These are phyloP conservation scores for Nakazawaea sp. DNA, from an alignment of 805 yeast genomes.

Conservation along the genomic window DNA sequence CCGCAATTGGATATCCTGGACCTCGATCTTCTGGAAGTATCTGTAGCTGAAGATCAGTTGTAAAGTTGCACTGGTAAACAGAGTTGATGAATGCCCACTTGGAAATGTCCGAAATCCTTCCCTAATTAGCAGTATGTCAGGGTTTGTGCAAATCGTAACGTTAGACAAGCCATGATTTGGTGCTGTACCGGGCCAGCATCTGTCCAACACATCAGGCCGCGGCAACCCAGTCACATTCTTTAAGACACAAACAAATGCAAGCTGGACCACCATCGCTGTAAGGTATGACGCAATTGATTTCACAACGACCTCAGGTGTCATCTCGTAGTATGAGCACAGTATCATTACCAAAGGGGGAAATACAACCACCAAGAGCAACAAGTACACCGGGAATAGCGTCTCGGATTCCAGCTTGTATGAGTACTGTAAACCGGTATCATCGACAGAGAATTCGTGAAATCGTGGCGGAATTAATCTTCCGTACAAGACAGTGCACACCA, in stretches of 20 bases:
- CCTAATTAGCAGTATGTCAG: slow-evolving; percentile 24
- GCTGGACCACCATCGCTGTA: slow-evolving; percentile 31
- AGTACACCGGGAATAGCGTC: background rate
- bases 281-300: no score
- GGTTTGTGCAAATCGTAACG: slow-evolving; percentile 40
- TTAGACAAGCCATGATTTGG: slow-evolving; percentile 31
- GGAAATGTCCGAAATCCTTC: slow-evolving; percentile 57
- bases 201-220: slow-evolving; percentile 45
- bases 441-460: background rate
- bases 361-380: background rate
- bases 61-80: slow-evolving; percentile 49
- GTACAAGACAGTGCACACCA: background rate
- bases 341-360: background rate
- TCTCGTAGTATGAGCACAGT: no score
- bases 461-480: background rate
- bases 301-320: no score
- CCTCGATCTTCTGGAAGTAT: no score
- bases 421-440: background rate
- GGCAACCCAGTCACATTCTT: slow-evolving; percentile 43
- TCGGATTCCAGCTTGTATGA: background rate
- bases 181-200: slow-evolving; percentile 36
- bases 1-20: no score
- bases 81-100: slow-evolving; percentile 48
- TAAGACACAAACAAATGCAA: slow-evolving; percentile 32
- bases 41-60: no score